Evolutionary conservation across 805 yeast species (phyloP), one percentile per base, ranked within the genome.

Genomic region (Sungouiella blattae): DNA sequence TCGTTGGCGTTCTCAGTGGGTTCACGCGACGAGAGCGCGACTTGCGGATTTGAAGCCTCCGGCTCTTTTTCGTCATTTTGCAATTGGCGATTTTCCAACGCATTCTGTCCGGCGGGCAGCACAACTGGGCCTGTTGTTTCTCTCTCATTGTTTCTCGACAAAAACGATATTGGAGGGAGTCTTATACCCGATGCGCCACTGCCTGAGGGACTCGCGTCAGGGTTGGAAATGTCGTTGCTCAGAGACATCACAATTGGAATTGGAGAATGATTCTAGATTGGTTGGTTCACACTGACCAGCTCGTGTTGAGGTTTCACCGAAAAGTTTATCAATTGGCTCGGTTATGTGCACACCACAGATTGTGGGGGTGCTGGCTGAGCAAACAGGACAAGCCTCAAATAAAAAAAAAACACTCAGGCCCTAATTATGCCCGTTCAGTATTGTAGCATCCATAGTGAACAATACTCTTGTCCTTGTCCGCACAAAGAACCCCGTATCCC

Each of bases 391-490:
- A n/a, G n/a, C n/a, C n/a, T n/a, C n/a, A 8, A 15, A 12, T 13
- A 9, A 20, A 20, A 20, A 20, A 9, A 20, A 20, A 20, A 20
- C 6, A 9, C 22, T 7, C 6, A 20, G 9, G 9, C 6, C 6
- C 6, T 9, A 7, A 20, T 20, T 20, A 9, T 6, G 8, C 8
- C 9, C 9, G n/a, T 13, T 13, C 28, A 11, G 33, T 44, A 38
- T 23, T 33, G 27, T 49, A 23, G 61, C 87, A 80, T 2, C 79
- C 79, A 47, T 75, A 81, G 51, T 80, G 87, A 4, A 77, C 71
- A 4, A 75, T 66, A 3, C 57, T 52, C 18, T 59, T 62, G 29
- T 68, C 62, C 0, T 74, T 73, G 23, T 66, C 64, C 16, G 72
- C 71, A 29, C 77, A 65, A 21, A 79, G 58, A 1, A 82, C 76